Evolutionary conservation across 1,139 yeast species (phyloP).

Genomic region (Pichia sp.): DNA sequence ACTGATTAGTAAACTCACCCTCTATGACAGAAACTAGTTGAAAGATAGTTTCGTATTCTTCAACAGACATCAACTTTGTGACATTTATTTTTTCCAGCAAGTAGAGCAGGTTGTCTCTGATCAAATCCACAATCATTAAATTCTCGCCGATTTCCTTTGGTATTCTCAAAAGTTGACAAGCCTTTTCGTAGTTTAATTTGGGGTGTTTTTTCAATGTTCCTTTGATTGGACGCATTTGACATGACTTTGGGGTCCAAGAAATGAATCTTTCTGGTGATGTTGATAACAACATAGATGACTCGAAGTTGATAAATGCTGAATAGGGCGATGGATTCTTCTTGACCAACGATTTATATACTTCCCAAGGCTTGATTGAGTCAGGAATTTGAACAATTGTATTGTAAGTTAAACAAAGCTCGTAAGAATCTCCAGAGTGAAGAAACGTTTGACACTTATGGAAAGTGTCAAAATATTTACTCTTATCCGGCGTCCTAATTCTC

Average conservation of each 20-base stretch:
- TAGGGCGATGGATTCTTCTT: constrained; percentile 87
- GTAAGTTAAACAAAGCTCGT: constrained; percentile 87
- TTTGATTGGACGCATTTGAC: constrained; percentile 90
- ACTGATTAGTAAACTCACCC: constrained; percentile 48
- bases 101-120: constrained; percentile 83
- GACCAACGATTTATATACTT: constrained; percentile 68
- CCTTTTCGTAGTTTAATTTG: constrained; percentile 50
- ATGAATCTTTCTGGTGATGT: constrained; percentile 94
- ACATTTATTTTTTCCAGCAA: constrained; percentile 66
- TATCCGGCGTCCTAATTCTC: constrained; percentile 49
- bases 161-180: constrained; percentile 63
- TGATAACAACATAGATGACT: constrained; percentile 62
- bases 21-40: constrained; percentile 87
- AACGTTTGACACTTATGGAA: constrained; percentile 65
- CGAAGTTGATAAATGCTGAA: constrained; percentile 73
- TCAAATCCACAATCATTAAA: constrained; percentile 92
- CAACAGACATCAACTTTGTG: constrained; percentile 80
- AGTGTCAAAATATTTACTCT: constrained; percentile 48
- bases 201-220: constrained; percentile 80
- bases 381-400: constrained; percentile 61
- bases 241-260: constrained; percentile 60
- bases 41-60: constrained; percentile 85
- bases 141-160: constrained; percentile 96
- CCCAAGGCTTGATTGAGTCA: constrained; percentile 57
- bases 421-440: constrained; percentile 81